Percentiles rank a stretch among this genome's conserved stretches.
These are phyloP conservation scores for Tilletia walkeri DNA, from an alignment of 1,284 basidiomycete species.

Conservation along the genomic window DNA sequence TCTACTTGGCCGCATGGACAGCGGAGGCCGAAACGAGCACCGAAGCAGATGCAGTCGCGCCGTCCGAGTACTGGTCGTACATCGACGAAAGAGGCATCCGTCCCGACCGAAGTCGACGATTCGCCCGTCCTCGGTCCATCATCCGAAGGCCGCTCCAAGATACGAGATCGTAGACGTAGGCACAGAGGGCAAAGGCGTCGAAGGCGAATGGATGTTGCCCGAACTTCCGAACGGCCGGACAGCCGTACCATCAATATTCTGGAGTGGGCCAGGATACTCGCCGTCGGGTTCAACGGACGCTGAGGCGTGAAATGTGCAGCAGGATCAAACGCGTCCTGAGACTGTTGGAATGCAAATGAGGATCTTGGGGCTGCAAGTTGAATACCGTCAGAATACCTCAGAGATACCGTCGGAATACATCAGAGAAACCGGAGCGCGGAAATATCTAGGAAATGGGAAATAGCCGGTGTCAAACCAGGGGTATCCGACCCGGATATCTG, in stretches of 20 bases:
- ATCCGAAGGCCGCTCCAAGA: background rate
- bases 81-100: slow-evolving; percentile 2
- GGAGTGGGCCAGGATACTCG: slow-evolving; percentile 41
- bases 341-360: slow-evolving; percentile 16
- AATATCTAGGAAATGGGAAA: too few relatives aligned
- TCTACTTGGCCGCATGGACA: background rate
- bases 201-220: slow-evolving; percentile 29
- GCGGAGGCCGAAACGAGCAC: slow-evolving; percentile 5
- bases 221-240: slow-evolving; percentile 12
- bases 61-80: slow-evolving; percentile 10
- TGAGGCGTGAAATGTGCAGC: slow-evolving; percentile 27
- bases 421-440: too few relatives aligned
- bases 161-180: background rate
- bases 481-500: too few relatives aligned
- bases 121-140: background rate
- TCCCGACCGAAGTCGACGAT: background rate
- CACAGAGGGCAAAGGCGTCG: slow-evolving; percentile 8
- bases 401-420: too few relatives aligned
- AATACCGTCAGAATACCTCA: too few relatives aligned
- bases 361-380: too few relatives aligned
- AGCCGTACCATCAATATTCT: slow-evolving; percentile 19
- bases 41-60: background rate
- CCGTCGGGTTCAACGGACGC: slow-evolving; percentile 34
- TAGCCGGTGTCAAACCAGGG: too few relatives aligned
- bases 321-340: slow-evolving; percentile 25